Percentiles rank a stretch among this genome's conserved stretches.
Conservation (phyloP, 116 monocot species). For the Trichopus zeylanicus region DNA sequence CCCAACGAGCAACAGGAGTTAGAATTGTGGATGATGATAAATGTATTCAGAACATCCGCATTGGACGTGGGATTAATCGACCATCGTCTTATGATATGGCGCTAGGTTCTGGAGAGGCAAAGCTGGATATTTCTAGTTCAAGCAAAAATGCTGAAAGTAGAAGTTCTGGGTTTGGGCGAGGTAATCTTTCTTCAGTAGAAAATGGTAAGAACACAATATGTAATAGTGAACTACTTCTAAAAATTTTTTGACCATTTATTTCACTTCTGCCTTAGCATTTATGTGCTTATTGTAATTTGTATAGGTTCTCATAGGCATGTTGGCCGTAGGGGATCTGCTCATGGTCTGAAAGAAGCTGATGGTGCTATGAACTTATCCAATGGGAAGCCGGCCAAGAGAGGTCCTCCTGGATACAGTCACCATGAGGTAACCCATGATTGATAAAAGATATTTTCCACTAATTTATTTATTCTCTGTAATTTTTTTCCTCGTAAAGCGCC, state of each 20-base stretch:
- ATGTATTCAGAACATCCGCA: too few relatives aligned
- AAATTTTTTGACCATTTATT: not conserved
- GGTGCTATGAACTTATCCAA: conserved; percentile 20
- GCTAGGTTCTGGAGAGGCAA: too few relatives aligned
- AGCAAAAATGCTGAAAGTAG: too few relatives aligned
- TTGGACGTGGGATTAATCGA: too few relatives aligned
- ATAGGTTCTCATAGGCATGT: conserved; percentile 60
- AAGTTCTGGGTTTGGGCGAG: too few relatives aligned
- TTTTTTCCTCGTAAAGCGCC: too few relatives aligned
- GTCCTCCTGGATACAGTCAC: conserved; percentile 30
- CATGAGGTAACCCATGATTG: conserved; percentile 42
- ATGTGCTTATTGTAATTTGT: not conserved
- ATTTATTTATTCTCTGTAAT: not conserved
- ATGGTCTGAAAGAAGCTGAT: conserved; percentile 50
- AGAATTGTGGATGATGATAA: conserved; percentile 17
- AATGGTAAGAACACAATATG: conserved; percentile 15
- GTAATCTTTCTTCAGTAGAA: conserved; percentile 6
- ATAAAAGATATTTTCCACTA: not conserved
- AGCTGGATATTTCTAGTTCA: too few relatives aligned
- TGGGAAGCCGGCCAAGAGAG: conserved; percentile 54
- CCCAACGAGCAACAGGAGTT: conserved; percentile 7
- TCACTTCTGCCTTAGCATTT: not conserved
- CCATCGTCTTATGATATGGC: too few relatives aligned
- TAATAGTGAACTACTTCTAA: not conserved
- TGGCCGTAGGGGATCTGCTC: conserved; percentile 37